Percentiles rank a stretch among this genome's conserved stretches.
Evolutionary conservation across 2,329 filamentous ascomycete genomes (phyloP).

Genomic region (Stemphylium lycopersici): DNA sequence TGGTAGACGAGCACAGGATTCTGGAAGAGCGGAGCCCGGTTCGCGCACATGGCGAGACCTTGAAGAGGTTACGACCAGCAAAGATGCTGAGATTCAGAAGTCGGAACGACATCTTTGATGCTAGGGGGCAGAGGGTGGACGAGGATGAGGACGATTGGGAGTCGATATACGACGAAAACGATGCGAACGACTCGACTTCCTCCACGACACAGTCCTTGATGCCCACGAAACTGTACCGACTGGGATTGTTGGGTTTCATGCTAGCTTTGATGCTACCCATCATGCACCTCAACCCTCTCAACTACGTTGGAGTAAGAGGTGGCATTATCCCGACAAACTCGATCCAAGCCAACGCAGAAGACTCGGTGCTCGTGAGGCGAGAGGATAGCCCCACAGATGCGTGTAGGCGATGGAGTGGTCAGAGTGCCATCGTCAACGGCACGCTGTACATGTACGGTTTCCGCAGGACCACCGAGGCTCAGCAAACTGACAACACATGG

Average conservation of each 20-base stretch:
- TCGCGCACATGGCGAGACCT: conserved; percentile 27
- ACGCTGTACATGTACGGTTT: conserved; percentile 80
- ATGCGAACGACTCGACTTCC: conserved; percentile 14
- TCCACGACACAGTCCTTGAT: conserved; percentile 12
- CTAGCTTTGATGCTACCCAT: conserved; percentile 44
- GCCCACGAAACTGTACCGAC: conserved; percentile 33
- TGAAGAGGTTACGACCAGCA: conserved; percentile 32
- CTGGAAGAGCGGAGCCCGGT: conserved; percentile 38
- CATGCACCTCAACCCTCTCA: conserved; percentile 36
- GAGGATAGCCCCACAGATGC: conserved; percentile 42
- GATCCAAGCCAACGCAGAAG: conserved; percentile 23
- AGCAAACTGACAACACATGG: conserved; percentile 70
- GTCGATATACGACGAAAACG: conserved; percentile 35
- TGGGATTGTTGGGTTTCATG: conserved; percentile 37
- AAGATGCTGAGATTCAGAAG: conserved; percentile 44
- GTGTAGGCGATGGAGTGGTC: conserved; percentile 48
- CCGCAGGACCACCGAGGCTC: conserved; percentile 62
- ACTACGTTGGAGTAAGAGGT: conserved; percentile 34
- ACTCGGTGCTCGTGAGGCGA: conserved; percentile 29
- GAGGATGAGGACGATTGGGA: conserved; percentile 36
- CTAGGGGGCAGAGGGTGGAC: conserved; percentile 8
- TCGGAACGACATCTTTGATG: conserved; percentile 34
- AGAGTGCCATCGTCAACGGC: conserved; percentile 71
- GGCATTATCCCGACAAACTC: conserved; percentile 30
- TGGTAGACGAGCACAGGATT: conserved; percentile 43